Evolutionary conservation across 1,284 basidiomycete species (phyloP).

Genomic region (Cutaneotrichosporon sp.): DNA sequence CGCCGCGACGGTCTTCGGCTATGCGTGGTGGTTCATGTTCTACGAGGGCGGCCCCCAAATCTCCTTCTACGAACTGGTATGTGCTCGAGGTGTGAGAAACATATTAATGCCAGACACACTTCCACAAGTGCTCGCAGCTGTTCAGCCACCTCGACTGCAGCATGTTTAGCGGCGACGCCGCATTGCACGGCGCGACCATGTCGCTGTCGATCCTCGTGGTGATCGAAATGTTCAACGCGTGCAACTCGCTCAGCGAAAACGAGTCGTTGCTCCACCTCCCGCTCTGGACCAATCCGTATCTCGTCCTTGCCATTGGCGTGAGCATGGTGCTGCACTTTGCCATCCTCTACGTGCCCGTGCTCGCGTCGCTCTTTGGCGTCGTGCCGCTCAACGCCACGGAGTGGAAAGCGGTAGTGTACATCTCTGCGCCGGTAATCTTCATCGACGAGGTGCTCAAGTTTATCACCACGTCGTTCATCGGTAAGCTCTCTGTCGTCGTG

Average conservation of each 20-base stretch:
- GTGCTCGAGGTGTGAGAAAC: no score
- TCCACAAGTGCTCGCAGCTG: constrained; percentile 75
- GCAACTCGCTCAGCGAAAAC: constrained; percentile 98
- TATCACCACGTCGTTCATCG: constrained; percentile 9
- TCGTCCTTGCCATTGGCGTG: constrained; percentile 78
- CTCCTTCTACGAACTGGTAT: constrained; percentile 81
- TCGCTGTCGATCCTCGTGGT: constrained; percentile 66
- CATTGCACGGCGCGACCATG: constrained; percentile 87
- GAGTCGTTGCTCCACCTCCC: constrained; percentile 84
- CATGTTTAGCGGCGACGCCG: constrained; percentile 84
- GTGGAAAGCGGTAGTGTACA: constrained; percentile 88
- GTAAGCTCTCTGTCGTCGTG: not conserved
- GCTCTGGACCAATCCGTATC: constrained; percentile 87
- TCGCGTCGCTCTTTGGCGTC: constrained; percentile 86
- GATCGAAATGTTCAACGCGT: constrained; percentile 99
- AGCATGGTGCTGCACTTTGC: constrained; percentile 88
- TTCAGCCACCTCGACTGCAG: constrained; percentile 88
- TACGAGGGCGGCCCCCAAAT: constrained; percentile 89
- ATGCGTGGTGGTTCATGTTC: constrained; percentile 98
- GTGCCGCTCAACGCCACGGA: constrained; percentile 84
- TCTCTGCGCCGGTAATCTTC: constrained; percentile 81
- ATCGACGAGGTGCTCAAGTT: constrained; percentile 89
- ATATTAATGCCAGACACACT: constrained; percentile 69
- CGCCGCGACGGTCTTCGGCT: constrained; percentile 88
- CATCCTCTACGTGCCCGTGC: constrained; percentile 93